phyloP scores from a whole-genome alignment of 148 eudicot species.

The Drosera capensis region DNA sequence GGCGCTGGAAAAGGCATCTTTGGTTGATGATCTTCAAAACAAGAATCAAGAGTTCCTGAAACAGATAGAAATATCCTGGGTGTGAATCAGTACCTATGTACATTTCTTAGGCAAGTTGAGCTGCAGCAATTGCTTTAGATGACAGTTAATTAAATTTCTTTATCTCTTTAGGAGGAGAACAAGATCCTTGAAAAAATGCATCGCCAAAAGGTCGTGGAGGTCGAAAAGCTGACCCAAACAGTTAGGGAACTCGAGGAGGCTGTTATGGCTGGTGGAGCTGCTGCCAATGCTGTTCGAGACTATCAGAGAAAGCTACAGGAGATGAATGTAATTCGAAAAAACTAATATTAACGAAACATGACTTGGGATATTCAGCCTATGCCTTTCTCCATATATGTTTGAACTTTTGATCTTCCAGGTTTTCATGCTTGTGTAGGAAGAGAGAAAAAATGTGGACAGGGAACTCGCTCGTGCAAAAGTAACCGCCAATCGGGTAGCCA shows the following conservation, averaged over 20 bases:
- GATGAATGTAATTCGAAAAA: constrained; percentile 45
- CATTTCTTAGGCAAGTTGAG: not conserved
- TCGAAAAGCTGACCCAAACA: constrained; percentile 84
- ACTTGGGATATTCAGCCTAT: not conserved
- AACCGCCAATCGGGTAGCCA: constrained; percentile 91
- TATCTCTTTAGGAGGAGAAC: constrained; percentile 69
- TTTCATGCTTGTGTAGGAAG: constrained; percentile 43
- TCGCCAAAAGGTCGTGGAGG: constrained; percentile 86
- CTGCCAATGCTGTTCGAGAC: constrained; percentile 97
- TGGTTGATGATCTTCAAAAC: constrained; percentile 94
- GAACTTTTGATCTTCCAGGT: not conserved
- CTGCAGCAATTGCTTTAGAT: not conserved
- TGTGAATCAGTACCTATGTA: constrained; percentile 9
- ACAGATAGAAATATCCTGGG: constrained; percentile 98
- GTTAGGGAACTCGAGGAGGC: constrained; percentile 95
- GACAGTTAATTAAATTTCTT: not conserved
- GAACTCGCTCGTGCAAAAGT: constrained; percentile 94
- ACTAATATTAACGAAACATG: not conserved
- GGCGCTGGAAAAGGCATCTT: constrained; percentile 79
- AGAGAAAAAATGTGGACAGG: constrained; percentile 64
- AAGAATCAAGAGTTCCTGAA: constrained; percentile 83
- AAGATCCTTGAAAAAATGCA: constrained; percentile 85
- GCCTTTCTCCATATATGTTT: not conserved
- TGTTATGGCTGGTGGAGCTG: constrained; percentile 97
- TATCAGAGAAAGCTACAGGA: constrained; percentile 91